These are phyloP conservation scores for Rhodotorula sp. DNA, from an alignment of 1,284 basidiomycete species.

Conservation along the genomic window DNA sequence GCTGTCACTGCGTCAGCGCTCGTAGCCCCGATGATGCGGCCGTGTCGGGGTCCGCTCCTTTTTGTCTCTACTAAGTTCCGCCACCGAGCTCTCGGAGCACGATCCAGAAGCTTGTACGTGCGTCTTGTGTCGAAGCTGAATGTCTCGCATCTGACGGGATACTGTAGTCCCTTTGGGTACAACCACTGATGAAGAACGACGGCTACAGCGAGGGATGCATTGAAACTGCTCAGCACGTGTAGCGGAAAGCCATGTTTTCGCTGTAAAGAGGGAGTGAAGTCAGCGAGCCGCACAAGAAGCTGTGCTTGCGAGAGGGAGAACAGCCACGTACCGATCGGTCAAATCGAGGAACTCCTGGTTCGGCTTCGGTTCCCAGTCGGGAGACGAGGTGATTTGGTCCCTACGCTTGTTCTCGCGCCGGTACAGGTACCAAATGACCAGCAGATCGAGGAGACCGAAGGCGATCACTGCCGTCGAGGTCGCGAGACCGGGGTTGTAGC, in stretches of 20 bases:
- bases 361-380: not conserved
- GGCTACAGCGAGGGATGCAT: not conserved
- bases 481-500: constrained; percentile 12
- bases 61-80: too few species aligned
- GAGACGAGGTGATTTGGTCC: not conserved
- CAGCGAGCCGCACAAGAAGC: too few species aligned
- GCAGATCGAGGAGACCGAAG: constrained; percentile 6
- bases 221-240: not conserved
- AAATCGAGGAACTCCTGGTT: constrained; percentile 10
- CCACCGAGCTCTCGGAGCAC: too few species aligned
- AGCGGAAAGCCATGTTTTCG: constrained; percentile 13
- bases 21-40: too few species aligned
- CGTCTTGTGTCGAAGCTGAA: too few species aligned
- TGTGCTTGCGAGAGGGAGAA: too few species aligned
- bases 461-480: constrained; percentile 4
- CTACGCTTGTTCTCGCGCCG: constrained; percentile 8
- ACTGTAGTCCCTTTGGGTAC: not conserved
- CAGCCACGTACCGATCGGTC: constrained; percentile 4
- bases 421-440: constrained; percentile 13
- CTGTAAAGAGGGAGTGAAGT: not conserved
- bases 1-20: too few species aligned
- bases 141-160: too few species aligned
- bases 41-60: too few species aligned
- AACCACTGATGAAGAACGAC: not conserved
- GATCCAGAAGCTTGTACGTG: too few species aligned